Percentiles rank a stretch among this genome's conserved stretches.
Evolutionary conservation across 148 eudicot species (phyloP).

Genomic region (Pouteria glomerata): DNA sequence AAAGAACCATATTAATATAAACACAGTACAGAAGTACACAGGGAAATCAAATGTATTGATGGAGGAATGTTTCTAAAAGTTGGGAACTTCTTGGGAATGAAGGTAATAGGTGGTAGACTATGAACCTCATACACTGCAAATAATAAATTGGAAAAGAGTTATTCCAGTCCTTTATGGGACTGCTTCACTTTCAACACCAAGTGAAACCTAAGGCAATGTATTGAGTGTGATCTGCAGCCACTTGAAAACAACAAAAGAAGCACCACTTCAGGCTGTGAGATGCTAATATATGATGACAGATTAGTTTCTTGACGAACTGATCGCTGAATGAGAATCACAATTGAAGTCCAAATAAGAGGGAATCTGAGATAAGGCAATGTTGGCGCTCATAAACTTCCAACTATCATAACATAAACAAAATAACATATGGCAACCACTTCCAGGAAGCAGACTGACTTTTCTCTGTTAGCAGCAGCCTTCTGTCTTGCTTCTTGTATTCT

Average conservation of each 20-base stretch:
- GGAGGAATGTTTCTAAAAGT: background rate
- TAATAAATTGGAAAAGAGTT: background rate
- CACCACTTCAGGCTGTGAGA: background rate
- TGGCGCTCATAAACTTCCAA: background rate
- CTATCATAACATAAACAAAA: background rate
- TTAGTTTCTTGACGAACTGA: background rate
- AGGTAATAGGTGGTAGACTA: background rate
- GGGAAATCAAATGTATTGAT: background rate
- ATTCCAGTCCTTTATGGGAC: background rate
- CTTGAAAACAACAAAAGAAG: background rate
- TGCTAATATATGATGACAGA: background rate
- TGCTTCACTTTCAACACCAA: background rate
- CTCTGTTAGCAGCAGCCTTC: constrained; percentile 91
- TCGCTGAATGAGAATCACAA: background rate
- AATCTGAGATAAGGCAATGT: background rate
- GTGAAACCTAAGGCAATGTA: background rate
- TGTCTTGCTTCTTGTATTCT: constrained; percentile 89
- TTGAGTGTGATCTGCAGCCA: too few relatives aligned
- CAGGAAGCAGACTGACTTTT: constrained; percentile 58
- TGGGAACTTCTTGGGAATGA: background rate
- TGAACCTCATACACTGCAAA: background rate
- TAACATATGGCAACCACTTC: background rate
- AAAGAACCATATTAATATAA: background rate
- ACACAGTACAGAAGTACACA: background rate
- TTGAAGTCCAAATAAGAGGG: background rate